Evolutionary conservation across 1,139 yeast genomes (phyloP).

Genomic region (Blastobotrys capitulatus): DNA sequence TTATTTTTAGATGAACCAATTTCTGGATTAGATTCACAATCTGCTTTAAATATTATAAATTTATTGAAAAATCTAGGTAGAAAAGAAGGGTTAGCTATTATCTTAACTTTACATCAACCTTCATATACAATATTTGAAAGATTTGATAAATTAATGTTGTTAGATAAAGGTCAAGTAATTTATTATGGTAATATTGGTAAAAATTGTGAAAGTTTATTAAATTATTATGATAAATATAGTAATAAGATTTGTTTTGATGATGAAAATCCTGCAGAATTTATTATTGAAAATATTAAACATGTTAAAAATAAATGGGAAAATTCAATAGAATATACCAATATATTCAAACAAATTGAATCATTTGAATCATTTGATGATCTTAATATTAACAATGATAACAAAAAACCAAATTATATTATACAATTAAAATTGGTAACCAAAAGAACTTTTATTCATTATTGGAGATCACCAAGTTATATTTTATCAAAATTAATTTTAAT

Average conservation of each 20-base stretch:
- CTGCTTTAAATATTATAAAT: slow-evolving; percentile 77
- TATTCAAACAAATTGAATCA: slow-evolving; percentile 26
- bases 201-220: slow-evolving; percentile 50
- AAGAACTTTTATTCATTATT: slow-evolving; percentile 35
- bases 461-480: slow-evolving; percentile 40
- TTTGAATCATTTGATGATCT: slow-evolving; percentile 10
- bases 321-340: slow-evolving; percentile 55
- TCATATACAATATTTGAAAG: slow-evolving; percentile 67
- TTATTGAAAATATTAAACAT: slow-evolving; percentile 69
- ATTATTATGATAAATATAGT: slow-evolving; percentile 66
- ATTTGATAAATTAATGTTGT: slow-evolving; percentile 63
- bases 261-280: slow-evolving; percentile 77
- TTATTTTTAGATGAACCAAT: slow-evolving; percentile 86
- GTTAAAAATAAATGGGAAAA: slow-evolving; percentile 66
- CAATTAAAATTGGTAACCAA: slow-evolving; percentile 35
- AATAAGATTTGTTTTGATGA: slow-evolving; percentile 53
- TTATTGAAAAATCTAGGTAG: slow-evolving; percentile 65
- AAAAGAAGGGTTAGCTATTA: slow-evolving; percentile 65
- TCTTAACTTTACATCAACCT: slow-evolving; percentile 78
- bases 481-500: slow-evolving; percentile 22
- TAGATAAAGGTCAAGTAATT: slow-evolving; percentile 69
- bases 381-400: slow-evolving; percentile 39
- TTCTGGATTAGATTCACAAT: slow-evolving; percentile 83
- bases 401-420: slow-evolving; percentile 27
- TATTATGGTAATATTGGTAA: slow-evolving; percentile 73